Evolutionary conservation across 2,329 filamentous ascomycete species (phyloP).

Genomic region (Byssochlamys sp.): DNA sequence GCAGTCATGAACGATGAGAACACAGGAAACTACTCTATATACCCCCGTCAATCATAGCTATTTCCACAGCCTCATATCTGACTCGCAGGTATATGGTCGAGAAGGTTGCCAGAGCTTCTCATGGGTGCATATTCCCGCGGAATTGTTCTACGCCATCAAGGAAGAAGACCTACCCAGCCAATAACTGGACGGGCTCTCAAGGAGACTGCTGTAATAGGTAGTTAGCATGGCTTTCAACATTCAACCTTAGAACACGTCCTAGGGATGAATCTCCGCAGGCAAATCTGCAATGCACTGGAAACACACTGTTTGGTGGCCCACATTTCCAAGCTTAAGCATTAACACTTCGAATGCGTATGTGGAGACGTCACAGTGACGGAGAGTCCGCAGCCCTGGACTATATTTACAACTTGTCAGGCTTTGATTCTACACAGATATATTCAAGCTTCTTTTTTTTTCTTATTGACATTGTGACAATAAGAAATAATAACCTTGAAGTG

Average conservation of each 20-base stretch:
- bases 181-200: too few relatives aligned
- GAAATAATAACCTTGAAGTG: neutral
- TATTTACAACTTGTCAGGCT: conserved; percentile 3
- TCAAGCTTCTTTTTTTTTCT: neutral
- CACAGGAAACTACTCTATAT: too few relatives aligned
- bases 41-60: too few relatives aligned
- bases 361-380: conserved; percentile 5
- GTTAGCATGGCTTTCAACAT: neutral
- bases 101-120: too few relatives aligned
- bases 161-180: too few relatives aligned
- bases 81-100: too few relatives aligned
- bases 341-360: neutral
- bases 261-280: neutral
- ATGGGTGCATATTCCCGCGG: too few relatives aligned
- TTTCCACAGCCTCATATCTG: too few relatives aligned
- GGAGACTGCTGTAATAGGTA: too few relatives aligned
- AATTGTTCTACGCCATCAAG: too few relatives aligned
- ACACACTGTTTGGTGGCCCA: conserved; percentile 2
- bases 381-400: neutral
- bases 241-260: neutral
- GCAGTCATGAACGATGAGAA: too few relatives aligned
- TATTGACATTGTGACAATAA: neutral
- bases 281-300: neutral
- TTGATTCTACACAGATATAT: neutral
- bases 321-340: conserved; percentile 1